These are phyloP conservation scores for Euphorbia peplus DNA, from an alignment of 345 rosid species.

Conservation along the genomic window DNA sequence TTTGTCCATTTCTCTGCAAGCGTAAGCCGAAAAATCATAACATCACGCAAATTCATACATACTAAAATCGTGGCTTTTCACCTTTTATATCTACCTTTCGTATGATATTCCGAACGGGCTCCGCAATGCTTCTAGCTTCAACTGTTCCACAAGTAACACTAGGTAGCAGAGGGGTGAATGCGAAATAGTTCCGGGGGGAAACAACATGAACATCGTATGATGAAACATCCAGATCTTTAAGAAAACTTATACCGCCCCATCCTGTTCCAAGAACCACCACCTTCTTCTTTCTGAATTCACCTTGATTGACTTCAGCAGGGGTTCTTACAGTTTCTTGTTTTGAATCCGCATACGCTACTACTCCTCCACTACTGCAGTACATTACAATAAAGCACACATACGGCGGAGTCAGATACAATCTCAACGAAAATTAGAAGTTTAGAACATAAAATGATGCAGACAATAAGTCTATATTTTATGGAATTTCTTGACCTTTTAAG, in stretches of 20 bases:
- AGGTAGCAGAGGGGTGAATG: constrained; percentile 89
- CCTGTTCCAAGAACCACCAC: constrained; percentile 95
- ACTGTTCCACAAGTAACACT: constrained; percentile 98
- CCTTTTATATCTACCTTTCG: constrained; percentile 55
- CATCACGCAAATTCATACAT: not conserved
- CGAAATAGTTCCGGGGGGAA: constrained; percentile 93
- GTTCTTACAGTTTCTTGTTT: constrained; percentile 28
- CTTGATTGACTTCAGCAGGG: constrained; percentile 25
- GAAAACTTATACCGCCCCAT: constrained; percentile 91
- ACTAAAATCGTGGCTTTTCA: not conserved
- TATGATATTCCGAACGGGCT: constrained; percentile 81
- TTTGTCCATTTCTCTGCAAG: constrained; percentile 68
- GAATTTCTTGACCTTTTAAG: not conserved
- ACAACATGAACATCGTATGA: constrained; percentile 76
- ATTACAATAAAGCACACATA: not conserved
- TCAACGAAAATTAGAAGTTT: not conserved
- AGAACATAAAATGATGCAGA: not conserved
- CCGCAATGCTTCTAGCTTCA: constrained; percentile 93
- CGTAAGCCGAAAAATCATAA: not conserved
- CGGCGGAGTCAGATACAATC: not conserved
- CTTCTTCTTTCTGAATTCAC: constrained; percentile 54
- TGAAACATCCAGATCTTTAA: constrained; percentile 72
- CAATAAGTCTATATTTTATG: not conserved
- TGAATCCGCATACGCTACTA: constrained; percentile 71
- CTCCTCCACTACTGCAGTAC: constrained; percentile 62